Conservation (phyloP, 345 rosid genomes). For the Eucalyptus tenuipes region DNA sequence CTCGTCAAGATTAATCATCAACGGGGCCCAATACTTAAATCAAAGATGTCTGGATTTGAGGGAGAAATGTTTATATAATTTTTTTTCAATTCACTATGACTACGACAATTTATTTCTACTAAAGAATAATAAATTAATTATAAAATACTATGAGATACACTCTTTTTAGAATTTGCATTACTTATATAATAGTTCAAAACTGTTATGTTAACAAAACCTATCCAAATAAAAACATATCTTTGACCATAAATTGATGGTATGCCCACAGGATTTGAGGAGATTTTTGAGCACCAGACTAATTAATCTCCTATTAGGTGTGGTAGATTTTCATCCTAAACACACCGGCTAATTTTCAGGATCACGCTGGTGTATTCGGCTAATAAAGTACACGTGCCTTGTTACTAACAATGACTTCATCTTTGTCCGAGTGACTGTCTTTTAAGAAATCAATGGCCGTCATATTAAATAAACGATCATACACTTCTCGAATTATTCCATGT, state of each 20-base stretch:
- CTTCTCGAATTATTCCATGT: neutral
- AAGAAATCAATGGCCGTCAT: neutral
- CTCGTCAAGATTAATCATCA: neutral
- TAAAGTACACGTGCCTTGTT: neutral
- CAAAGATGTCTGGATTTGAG: neutral
- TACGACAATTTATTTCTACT: too few relatives aligned
- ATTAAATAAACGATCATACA: neutral
- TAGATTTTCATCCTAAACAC: neutral
- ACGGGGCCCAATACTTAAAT: neutral
- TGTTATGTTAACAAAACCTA: neutral
- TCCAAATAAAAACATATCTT: neutral
- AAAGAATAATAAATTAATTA: too few relatives aligned
- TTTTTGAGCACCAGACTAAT: neutral
- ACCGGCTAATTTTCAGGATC: neutral
- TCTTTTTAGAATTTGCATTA: too few relatives aligned
- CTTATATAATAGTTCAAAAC: too few relatives aligned
- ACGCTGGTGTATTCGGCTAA: neutral
- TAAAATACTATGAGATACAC: too few relatives aligned
- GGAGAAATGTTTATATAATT: too few relatives aligned
- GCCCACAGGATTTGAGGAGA: rapidly evolving
- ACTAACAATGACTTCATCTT: neutral
- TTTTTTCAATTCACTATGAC: too few relatives aligned
- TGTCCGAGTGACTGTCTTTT: neutral
- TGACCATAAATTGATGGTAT: neutral
- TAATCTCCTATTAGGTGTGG: neutral